A percentile compares a stretch with the other conserved stretches of the same genome.
phyloP scores from a whole-genome alignment of 352 stramenopile species.

The Ophiocytium majus region DNA sequence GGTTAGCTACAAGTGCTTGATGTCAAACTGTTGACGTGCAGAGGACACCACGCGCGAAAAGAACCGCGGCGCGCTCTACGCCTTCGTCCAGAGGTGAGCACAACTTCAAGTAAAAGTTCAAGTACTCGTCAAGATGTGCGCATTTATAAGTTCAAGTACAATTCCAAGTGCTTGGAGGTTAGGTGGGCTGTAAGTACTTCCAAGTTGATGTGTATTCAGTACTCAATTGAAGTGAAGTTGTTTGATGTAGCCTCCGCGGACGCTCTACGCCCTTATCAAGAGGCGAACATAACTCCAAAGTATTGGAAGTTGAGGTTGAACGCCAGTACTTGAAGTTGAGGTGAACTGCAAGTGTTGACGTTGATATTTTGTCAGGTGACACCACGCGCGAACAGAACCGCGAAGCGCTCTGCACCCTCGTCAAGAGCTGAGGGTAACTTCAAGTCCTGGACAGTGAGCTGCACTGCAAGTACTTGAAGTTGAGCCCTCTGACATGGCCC shows the following conservation, averaged over 20 bases:
- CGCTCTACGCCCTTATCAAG: background rate
- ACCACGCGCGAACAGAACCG: too few relatives aligned
- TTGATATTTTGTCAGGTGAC: too few relatives aligned
- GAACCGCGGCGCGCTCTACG: background rate
- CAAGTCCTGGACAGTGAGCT: too few relatives aligned
- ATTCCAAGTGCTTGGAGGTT: background rate
- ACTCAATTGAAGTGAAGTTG: background rate
- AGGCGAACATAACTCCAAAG: too few relatives aligned
- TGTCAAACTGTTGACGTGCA: too few relatives aligned
- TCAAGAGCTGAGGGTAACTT: too few relatives aligned
- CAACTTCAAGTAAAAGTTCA: background rate
- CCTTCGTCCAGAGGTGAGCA: background rate
- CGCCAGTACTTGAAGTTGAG: too few relatives aligned
- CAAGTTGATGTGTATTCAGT: background rate
- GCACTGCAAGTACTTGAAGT: too few relatives aligned
- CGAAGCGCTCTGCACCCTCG: too few relatives aligned
- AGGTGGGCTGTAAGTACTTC: background rate
- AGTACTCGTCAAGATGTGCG: background rate
- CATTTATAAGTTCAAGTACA: background rate
- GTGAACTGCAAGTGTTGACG: too few relatives aligned
- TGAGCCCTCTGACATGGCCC: too few relatives aligned
- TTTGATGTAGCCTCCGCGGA: background rate
- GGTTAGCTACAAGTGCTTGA: background rate
- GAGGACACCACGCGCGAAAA: background rate
- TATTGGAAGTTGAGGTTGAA: too few relatives aligned